Conservation (phyloP, 768 basidiomycete genomes). For the Gyrodon lividus region DNA sequence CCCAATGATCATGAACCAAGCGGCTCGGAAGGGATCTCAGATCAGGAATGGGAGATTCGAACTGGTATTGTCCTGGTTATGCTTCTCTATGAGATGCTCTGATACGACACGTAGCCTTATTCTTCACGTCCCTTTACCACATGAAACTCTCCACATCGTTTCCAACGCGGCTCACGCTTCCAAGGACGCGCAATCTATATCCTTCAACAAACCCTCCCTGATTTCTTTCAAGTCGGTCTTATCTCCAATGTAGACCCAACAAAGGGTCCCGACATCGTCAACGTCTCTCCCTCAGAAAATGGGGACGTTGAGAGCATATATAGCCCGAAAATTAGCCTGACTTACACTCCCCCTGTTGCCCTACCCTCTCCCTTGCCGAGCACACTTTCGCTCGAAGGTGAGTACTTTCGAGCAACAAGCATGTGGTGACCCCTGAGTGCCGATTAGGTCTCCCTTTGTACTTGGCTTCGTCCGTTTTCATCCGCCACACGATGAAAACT, state of each 20-base stretch:
- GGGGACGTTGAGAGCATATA: slow-evolving; percentile 50
- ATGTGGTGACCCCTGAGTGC: slow-evolving; percentile 1
- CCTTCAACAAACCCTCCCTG: slow-evolving; percentile 66
- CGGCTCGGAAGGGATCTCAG: slow-evolving; percentile 41
- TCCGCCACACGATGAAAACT: slow-evolving; percentile 74
- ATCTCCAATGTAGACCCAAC: slow-evolving; percentile 52
- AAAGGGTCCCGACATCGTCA: slow-evolving; percentile 34
- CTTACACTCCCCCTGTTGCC: slow-evolving; percentile 65
- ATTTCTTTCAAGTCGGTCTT: slow-evolving; percentile 69
- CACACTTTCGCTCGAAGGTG: slow-evolving; percentile 71
- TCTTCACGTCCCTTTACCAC: slow-evolving; percentile 1
- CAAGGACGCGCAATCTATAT: slow-evolving; percentile 71
- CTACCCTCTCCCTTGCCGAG: slow-evolving; percentile 70
- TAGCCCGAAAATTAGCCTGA: slow-evolving; percentile 58
- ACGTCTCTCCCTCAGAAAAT: slow-evolving; percentile 27
- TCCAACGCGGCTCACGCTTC: neutral
- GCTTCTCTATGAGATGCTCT: slow-evolving; percentile 20
- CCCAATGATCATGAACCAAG: slow-evolving; percentile 15
- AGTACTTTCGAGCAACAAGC: slow-evolving; percentile 4
- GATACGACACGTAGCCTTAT: slow-evolving; percentile 27
- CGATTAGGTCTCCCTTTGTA: slow-evolving; percentile 66
- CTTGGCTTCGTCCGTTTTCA: slow-evolving; percentile 63
- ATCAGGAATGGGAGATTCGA: slow-evolving; percentile 76
- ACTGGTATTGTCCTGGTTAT: slow-evolving; percentile 48
- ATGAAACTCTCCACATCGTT: neutral